A percentile compares a stretch with the other conserved stretches of the same genome.
phyloP scores from a whole-genome alignment of 2,329 filamentous ascomycete genomes.

The Colletotrichum acutatum region DNA sequence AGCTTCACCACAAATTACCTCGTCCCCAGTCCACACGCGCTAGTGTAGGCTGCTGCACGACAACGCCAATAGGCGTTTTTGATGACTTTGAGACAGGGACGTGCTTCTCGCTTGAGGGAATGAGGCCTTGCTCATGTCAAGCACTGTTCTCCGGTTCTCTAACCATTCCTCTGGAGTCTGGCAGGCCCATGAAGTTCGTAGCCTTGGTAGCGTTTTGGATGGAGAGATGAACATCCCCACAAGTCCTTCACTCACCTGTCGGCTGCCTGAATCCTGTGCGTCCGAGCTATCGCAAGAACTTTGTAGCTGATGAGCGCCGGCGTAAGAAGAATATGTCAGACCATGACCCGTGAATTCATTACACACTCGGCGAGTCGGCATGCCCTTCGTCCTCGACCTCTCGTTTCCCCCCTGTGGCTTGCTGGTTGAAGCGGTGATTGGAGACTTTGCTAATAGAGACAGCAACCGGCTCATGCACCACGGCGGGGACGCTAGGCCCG shows the following conservation, averaged over 20 bases:
- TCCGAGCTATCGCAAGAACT: background rate
- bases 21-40: slow-evolving; percentile 4
- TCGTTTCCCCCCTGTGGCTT: background rate
- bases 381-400: background rate
- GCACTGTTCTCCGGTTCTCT: background rate
- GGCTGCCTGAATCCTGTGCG: background rate
- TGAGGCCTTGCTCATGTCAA: background rate
- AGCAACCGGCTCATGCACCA: background rate
- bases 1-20: slow-evolving; percentile 1
- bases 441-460: background rate
- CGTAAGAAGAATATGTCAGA: background rate
- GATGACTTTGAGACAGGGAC: background rate
- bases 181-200: background rate
- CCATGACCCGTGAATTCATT: background rate
- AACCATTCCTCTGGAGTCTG: background rate
- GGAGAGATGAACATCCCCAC: background rate
- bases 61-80: slow-evolving; percentile 2
- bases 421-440: background rate
- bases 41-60: slow-evolving; percentile 9
- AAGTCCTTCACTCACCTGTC: background rate
- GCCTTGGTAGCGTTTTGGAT: background rate
- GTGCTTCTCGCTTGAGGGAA: background rate
- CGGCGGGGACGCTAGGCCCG: background rate
- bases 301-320: background rate
- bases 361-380: background rate